phyloP scores from a whole-genome alignment of 2,329 filamentous ascomycete genomes.

The Alternaria sp. region DNA sequence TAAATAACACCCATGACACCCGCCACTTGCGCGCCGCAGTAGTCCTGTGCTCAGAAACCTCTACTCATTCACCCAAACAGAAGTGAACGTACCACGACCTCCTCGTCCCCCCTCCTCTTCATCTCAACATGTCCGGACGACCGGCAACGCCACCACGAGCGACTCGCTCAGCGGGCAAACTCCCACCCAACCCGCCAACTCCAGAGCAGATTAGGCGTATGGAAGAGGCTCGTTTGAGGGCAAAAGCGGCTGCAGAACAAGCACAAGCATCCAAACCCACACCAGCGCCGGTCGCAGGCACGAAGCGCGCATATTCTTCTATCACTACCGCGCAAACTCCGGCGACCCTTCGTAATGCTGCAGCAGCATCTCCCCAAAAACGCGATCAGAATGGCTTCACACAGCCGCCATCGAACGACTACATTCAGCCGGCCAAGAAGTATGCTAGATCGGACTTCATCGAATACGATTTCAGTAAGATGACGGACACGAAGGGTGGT shows the following conservation, averaged over 20 bases:
- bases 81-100: background rate
- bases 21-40: constrained; percentile 23
- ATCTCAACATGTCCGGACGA: constrained; percentile 49
- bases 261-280: constrained; percentile 34
- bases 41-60: background rate
- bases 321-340: constrained; percentile 65
- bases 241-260: constrained; percentile 77
- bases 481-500: constrained; percentile 97
- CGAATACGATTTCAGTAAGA: constrained; percentile 97
- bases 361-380: constrained; percentile 62
- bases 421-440: constrained; percentile 79
- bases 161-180: constrained; percentile 50
- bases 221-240: constrained; percentile 85
- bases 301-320: constrained; percentile 75
- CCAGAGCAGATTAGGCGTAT: constrained; percentile 69
- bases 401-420: constrained; percentile 54
- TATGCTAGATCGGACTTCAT: constrained; percentile 83
- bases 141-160: constrained; percentile 60
- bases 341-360: constrained; percentile 68
- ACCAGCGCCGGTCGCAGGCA: constrained; percentile 58
- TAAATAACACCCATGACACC: constrained; percentile 15
- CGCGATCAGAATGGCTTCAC: constrained; percentile 50
- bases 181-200: constrained; percentile 61
- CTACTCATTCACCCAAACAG: background rate
- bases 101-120: background rate